phyloP scores from a whole-genome alignment of 2,329 filamentous ascomycete genomes.

The Nannizziopsis arthrosporioides region DNA sequence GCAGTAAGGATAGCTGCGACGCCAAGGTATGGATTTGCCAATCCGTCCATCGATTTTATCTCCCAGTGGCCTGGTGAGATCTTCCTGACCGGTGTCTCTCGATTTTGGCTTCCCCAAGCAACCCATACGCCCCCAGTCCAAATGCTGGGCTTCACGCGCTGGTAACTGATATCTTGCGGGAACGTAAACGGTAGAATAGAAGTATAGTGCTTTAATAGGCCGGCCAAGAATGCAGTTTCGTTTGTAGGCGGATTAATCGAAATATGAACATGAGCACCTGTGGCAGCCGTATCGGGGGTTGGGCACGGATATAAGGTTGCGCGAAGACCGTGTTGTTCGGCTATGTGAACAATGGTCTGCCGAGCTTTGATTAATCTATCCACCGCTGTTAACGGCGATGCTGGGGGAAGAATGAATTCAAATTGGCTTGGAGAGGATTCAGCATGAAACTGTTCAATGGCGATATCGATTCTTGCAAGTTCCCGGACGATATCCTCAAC shows the following conservation, averaged over 20 bases:
- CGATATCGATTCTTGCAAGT: constrained; percentile 51
- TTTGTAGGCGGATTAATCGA: constrained; percentile 48
- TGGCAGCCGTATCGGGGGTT: constrained; percentile 46
- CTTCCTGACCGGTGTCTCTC: constrained; percentile 19
- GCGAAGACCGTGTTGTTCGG: constrained; percentile 49
- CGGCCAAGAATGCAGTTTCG: constrained; percentile 56
- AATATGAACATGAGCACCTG: constrained; percentile 58
- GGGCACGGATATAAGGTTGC: constrained; percentile 67
- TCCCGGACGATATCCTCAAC: constrained; percentile 54
- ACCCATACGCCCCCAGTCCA: constrained; percentile 75
- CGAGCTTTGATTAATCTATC: constrained; percentile 60
- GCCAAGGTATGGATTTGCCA: constrained; percentile 22
- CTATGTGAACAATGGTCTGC: constrained; percentile 55
- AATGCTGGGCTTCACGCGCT: constrained; percentile 52
- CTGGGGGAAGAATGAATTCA: constrained; percentile 58
- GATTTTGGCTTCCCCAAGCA: constrained; percentile 60
- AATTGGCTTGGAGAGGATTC: constrained; percentile 65
- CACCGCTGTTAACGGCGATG: constrained; percentile 53
- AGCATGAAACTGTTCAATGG: constrained; percentile 61
- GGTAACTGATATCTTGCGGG: constrained; percentile 55
- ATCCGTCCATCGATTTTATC: constrained; percentile 21
- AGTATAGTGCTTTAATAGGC: constrained; percentile 54
- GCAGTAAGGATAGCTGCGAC: constrained; percentile 19
- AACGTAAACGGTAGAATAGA: constrained; percentile 59
- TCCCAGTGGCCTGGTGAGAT: constrained; percentile 19